A percentile compares a stretch with the other conserved stretches of the same genome.
These are phyloP conservation scores for Exutisphaerella laricina DNA, from an alignment of 2,329 filamentous ascomycete genomes.

Conservation along the genomic window DNA sequence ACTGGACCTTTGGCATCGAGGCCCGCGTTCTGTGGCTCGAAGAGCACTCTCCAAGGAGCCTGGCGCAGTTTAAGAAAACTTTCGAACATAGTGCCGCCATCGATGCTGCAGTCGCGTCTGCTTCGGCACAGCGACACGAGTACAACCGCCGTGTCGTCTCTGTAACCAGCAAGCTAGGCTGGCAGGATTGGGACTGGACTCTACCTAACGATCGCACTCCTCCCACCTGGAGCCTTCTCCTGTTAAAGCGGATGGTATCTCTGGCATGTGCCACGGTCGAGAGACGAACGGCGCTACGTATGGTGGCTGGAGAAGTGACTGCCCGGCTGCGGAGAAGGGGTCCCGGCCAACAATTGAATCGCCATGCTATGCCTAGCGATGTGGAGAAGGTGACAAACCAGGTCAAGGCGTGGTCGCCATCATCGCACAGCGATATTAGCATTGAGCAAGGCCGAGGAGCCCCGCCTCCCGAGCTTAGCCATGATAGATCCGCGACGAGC, in stretches of 20 bases:
- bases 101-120: neutral
- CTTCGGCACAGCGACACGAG: too few relatives aligned
- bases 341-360: too few relatives aligned
- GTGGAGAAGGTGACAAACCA: too few relatives aligned
- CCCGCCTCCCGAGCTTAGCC: too few relatives aligned
- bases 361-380: too few relatives aligned
- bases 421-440: too few relatives aligned
- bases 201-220: neutral
- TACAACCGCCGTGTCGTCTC: neutral
- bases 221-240: neutral
- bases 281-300: neutral
- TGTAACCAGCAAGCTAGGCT: neutral
- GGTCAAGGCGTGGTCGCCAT: too few relatives aligned
- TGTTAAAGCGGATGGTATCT: neutral
- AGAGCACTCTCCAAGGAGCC: neutral
- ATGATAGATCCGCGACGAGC: too few relatives aligned
- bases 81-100: neutral
- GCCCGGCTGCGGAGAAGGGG: neutral
- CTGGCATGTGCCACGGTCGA: neutral
- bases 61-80: neutral
- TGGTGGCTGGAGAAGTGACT: neutral
- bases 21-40: neutral
- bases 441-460: too few relatives aligned
- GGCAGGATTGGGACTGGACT: neutral
- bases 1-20: neutral